These are phyloP conservation scores for Pestalotiopsis sp. DNA, from an alignment of 2,329 filamentous ascomycete species.

Conservation along the genomic window DNA sequence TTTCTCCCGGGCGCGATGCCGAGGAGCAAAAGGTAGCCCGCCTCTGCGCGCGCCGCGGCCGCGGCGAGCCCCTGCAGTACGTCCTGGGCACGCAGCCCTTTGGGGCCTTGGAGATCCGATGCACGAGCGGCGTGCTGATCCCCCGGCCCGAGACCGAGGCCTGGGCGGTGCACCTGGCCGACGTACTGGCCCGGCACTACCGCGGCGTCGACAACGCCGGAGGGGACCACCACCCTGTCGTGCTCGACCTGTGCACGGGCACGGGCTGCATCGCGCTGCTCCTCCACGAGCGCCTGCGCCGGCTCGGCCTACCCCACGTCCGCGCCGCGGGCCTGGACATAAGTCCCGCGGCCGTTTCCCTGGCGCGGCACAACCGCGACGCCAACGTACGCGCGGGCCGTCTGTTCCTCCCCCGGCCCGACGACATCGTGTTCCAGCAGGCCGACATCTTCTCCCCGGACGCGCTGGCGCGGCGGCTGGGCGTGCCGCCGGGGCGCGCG, in stretches of 20 bases:
- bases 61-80: slow-evolving; percentile 83
- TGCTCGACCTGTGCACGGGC: slow-evolving; percentile 89
- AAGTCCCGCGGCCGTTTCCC: slow-evolving; percentile 61
- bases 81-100: slow-evolving; percentile 88
- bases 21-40: slow-evolving; percentile 27
- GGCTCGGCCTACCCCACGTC: slow-evolving; percentile 38
- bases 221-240: slow-evolving; percentile 42
- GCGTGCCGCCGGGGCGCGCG: neutral
- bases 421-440: slow-evolving; percentile 32
- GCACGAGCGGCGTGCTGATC: slow-evolving; percentile 78
- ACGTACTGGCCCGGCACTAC: slow-evolving; percentile 34
- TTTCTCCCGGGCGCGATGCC: neutral
- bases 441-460: slow-evolving; percentile 52
- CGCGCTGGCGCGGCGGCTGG: slow-evolving; percentile 30
- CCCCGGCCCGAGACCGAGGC: slow-evolving; percentile 79
- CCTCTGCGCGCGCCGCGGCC: slow-evolving; percentile 51
- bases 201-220: neutral
- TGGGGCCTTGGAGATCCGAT: slow-evolving; percentile 77
- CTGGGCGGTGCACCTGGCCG: slow-evolving; percentile 60
- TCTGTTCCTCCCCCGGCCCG: slow-evolving; percentile 8
- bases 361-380: slow-evolving; percentile 66
- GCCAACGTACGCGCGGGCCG: slow-evolving; percentile 43
- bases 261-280: slow-evolving; percentile 87
- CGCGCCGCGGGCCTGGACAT: slow-evolving; percentile 74
- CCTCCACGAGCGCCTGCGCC: slow-evolving; percentile 63